Percentiles rank a stretch among this genome's conserved stretches.
Conservation (phyloP, 305 asterid genomes). For the Plantago lanceolata region DNA sequence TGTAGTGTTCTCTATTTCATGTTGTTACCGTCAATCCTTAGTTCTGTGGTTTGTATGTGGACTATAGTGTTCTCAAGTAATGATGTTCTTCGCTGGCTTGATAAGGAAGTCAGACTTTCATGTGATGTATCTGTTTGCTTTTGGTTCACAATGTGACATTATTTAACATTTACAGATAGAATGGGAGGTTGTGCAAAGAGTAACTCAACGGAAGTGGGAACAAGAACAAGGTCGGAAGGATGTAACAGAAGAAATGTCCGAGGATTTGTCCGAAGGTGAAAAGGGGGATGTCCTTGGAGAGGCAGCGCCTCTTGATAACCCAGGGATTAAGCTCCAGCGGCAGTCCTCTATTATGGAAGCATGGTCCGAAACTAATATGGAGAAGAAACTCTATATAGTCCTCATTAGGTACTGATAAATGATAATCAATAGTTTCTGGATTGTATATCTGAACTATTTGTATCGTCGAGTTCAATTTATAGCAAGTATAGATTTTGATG, state of each 20-base stretch:
- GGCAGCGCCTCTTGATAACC: slow-evolving; percentile 45
- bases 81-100: too few species aligned
- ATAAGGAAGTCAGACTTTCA: too few species aligned
- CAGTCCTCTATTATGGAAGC: slow-evolving; percentile 51
- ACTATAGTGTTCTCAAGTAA: neutral
- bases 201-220: slow-evolving; percentile 62
- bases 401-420: slow-evolving; percentile 80
- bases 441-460: too few species aligned
- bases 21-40: neutral
- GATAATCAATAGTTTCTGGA: too few species aligned
- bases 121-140: too few species aligned
- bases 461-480: too few species aligned
- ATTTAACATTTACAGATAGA: slow-evolving; percentile 46
- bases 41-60: neutral
- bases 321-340: slow-evolving; percentile 41
- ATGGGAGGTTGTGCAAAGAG: slow-evolving; percentile 61
- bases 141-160: neutral
- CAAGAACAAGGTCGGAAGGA: slow-evolving; percentile 84
- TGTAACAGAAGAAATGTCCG: slow-evolving; percentile 83
- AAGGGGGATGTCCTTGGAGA: slow-evolving; percentile 69
- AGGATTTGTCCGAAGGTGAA: slow-evolving; percentile 88
- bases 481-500: slow-evolving; percentile 17
- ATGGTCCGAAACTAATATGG: slow-evolving; percentile 64
- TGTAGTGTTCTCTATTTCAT: neutral
- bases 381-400: slow-evolving; percentile 69